Evolutionary conservation across 1,139 yeast genomes (phyloP).

Genomic region (Taphrina deformans): DNA sequence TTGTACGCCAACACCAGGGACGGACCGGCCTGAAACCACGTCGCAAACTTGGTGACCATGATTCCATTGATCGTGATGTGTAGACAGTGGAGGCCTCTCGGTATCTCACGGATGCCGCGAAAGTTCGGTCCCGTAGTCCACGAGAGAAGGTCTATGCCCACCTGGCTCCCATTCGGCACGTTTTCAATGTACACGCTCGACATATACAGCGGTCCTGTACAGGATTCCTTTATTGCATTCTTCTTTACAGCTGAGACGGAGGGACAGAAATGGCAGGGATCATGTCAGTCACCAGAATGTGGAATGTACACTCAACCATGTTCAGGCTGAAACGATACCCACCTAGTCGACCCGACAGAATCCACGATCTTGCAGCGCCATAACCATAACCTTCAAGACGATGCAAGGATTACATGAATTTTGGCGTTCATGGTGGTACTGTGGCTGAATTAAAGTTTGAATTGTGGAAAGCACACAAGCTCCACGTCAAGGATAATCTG

Average conservation of each 20-base stretch:
- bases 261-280: no score
- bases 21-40: background rate
- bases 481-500: no score
- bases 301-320: no score
- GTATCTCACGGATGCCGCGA: conserved; percentile 21
- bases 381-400: no score
- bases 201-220: no score
- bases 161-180: conserved; percentile 21
- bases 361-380: no score
- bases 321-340: no score
- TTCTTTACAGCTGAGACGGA: no score
- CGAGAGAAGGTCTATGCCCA: conserved; percentile 30
- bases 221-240: no score
- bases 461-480: no score
- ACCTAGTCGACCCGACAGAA: no score
- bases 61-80: conserved; percentile 17
- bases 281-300: no score
- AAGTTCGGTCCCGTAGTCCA: conserved; percentile 32
- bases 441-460: background rate
- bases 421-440: background rate
- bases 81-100: conserved; percentile 30
- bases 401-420: background rate
- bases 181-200: background rate
- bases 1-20: background rate
- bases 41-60: conserved; percentile 9